These are phyloP conservation scores for Licmophora abbreviata DNA, from an alignment of 108 stramenopile species.

Conservation along the genomic window DNA sequence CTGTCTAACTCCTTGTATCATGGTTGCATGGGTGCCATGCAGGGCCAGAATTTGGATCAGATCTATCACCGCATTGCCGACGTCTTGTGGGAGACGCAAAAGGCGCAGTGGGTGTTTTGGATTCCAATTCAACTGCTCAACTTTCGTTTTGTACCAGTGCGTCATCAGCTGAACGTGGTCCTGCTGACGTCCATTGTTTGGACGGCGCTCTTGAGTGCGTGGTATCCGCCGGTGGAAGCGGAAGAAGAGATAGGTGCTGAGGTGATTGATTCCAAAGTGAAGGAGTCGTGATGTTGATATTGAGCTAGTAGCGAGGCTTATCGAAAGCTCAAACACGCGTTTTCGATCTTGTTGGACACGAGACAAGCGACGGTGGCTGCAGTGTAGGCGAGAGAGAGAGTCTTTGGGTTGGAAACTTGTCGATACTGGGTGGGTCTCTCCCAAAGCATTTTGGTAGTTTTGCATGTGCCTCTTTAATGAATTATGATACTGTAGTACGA, in stretches of 20 bases:
- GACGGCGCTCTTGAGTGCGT: constrained; percentile 69
- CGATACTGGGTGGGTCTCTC: too few relatives aligned
- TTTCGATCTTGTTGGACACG: too few relatives aligned
- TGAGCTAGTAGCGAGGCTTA: too few relatives aligned
- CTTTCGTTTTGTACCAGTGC: constrained; percentile 65
- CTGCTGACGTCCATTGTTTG: constrained; percentile 65
- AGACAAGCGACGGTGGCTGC: too few relatives aligned
- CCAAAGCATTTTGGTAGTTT: too few relatives aligned
- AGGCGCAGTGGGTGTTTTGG: constrained; percentile 52
- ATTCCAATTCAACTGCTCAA: constrained; percentile 66
- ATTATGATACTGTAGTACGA: too few relatives aligned
- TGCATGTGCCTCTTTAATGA: too few relatives aligned
- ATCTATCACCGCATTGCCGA: constrained; percentile 52
- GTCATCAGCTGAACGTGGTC: constrained; percentile 77
- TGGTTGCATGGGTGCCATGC: constrained; percentile 75
- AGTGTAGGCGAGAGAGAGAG: too few relatives aligned
- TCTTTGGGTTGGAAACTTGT: too few relatives aligned
- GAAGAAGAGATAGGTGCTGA: constrained; percentile 12
- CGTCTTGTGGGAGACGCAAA: constrained; percentile 59
- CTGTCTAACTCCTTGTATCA: constrained; percentile 68
- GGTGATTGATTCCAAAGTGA: too few relatives aligned
- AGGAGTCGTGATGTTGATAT: too few relatives aligned
- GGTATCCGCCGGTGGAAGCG: constrained; percentile 64
- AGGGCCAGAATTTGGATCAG: constrained; percentile 36
- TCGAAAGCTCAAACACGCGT: too few relatives aligned